Evolutionary conservation across 176 grass and related monocot genomes (phyloP).

Genomic region (Oryza officinalis): DNA sequence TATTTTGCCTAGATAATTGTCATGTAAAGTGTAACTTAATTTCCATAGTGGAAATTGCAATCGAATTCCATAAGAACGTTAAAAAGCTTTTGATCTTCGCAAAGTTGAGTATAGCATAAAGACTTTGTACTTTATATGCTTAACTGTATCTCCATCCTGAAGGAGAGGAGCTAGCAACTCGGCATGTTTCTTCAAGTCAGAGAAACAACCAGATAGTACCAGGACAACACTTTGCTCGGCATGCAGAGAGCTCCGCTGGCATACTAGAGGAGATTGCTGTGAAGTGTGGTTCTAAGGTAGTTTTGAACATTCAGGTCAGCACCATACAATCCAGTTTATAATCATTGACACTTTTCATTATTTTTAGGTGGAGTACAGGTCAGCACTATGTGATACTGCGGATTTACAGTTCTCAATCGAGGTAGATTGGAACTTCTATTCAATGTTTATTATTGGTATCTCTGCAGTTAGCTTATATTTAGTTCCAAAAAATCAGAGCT

Average conservation of each 20-base stretch:
- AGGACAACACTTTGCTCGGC: slow-evolving; percentile 31
- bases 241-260: slow-evolving; percentile 48
- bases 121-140: neutral
- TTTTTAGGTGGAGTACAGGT: slow-evolving; percentile 84
- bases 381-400: slow-evolving; percentile 62
- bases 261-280: slow-evolving; percentile 76
- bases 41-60: neutral
- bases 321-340: neutral
- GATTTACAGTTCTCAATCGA: slow-evolving; percentile 82
- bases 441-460: neutral
- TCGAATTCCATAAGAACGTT: neutral
- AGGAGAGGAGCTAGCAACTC: slow-evolving; percentile 48
- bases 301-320: neutral
- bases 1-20: neutral
- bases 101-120: neutral
- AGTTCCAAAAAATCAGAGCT: neutral
- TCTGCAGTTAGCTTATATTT: neutral
- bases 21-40: neutral
- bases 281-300: slow-evolving; percentile 91
- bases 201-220: slow-evolving; percentile 43
- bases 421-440: slow-evolving; percentile 50
- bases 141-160: slow-evolving; percentile 30
- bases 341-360: slow-evolving; percentile 26
- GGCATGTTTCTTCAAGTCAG: slow-evolving; percentile 46
- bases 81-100: neutral